Conservation (phyloP, 2,329 filamentous ascomycete genomes). For the Phialophora macrospora region DNA sequence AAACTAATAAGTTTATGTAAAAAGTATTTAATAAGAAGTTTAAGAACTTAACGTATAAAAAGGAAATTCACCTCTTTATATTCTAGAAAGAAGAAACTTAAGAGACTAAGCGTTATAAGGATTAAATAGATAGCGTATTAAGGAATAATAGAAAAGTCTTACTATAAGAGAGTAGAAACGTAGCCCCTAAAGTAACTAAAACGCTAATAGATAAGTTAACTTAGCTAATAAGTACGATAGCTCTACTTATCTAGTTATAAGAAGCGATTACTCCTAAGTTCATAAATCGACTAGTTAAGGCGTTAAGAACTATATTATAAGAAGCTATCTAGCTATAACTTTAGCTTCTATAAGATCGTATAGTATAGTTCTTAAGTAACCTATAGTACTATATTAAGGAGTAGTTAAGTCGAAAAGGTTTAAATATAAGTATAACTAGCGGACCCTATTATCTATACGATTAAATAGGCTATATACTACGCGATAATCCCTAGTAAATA, state of each 20-base stretch:
- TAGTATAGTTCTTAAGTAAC: not conserved
- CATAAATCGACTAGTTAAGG: too few relatives aligned
- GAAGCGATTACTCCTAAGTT: not conserved
- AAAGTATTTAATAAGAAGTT: not conserved
- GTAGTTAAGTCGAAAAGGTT: not conserved
- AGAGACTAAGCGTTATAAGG: not conserved
- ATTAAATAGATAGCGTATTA: not conserved
- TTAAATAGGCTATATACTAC: not conserved
- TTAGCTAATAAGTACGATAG: not conserved
- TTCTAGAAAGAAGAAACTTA: not conserved
- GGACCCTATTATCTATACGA: not conserved
- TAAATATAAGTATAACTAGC: not conserved
- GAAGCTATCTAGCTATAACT: not conserved
- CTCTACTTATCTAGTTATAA: not conserved
- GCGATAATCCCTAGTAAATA: not conserved
- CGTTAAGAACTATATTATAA: too few relatives aligned
- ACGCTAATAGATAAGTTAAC: not conserved
- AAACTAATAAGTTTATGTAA: conserved; percentile 7
- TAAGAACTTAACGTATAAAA: not conserved
- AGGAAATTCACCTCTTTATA: not conserved
- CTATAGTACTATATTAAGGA: not conserved
- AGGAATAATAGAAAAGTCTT: not conserved
- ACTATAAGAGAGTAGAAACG: not conserved
- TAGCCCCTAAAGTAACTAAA: not conserved
- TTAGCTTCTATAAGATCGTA: not conserved